Conservation (phyloP, 345 rosid species). For the Isatis tinctoria region DNA sequence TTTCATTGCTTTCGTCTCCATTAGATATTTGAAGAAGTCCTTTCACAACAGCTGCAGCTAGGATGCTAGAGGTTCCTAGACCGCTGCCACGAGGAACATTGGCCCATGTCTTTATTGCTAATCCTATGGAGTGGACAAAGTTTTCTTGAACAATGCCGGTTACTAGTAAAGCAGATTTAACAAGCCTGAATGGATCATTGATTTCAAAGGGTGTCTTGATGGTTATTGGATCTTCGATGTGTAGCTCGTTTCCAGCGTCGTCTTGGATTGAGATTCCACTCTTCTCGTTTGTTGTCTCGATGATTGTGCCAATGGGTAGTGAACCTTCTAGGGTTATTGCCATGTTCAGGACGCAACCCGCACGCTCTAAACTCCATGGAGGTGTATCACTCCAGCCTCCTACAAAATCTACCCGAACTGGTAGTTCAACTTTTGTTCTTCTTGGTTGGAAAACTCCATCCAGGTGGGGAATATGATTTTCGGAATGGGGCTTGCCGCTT, state of each 20-base stretch:
- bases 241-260: constrained; percentile 60
- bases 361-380: constrained; percentile 97
- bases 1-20: constrained; percentile 79
- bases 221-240: constrained; percentile 45
- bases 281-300: constrained; percentile 53
- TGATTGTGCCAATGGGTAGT: constrained; percentile 82
- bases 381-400: constrained; percentile 99
- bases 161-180: constrained; percentile 83
- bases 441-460: constrained; percentile 38
- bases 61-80: constrained; percentile 92
- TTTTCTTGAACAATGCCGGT: constrained; percentile 57
- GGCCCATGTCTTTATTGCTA: constrained; percentile 84
- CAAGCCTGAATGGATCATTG: constrained; percentile 75
- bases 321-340: constrained; percentile 76
- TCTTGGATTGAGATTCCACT: constrained; percentile 62
- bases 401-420: constrained; percentile 90
- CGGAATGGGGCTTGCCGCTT: constrained; percentile 25
- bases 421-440: constrained; percentile 70
- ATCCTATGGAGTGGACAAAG: constrained; percentile 43
- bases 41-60: constrained; percentile 96
- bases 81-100: constrained; percentile 95
- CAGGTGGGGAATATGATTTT: constrained; percentile 21
- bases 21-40: constrained; percentile 69
- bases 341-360: constrained; percentile 92
- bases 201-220: constrained; percentile 62